phyloP scores from a whole-genome alignment of 257 asterid species.

The Gentiana macrophylla region DNA sequence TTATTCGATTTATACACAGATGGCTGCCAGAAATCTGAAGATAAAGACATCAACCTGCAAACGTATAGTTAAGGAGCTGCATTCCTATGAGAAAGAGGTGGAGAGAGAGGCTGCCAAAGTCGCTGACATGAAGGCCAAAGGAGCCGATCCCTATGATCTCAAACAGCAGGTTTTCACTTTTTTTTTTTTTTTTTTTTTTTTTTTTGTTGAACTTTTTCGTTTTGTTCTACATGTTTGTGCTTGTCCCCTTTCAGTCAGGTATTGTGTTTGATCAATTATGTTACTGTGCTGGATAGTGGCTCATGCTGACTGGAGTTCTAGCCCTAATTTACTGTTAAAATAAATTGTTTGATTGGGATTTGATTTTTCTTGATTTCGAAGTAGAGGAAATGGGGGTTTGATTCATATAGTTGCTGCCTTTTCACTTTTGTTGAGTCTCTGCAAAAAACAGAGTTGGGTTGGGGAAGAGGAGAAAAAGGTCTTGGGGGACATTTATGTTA shows the following conservation, averaged over 20 bases:
- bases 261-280: no score
- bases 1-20: no score
- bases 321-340: no score
- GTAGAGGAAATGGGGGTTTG: not conserved
- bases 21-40: constrained; percentile 63
- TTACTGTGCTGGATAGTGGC: no score
- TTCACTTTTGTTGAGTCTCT: not conserved
- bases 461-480: no score
- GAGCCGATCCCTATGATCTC: constrained; percentile 80
- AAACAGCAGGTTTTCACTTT: constrained; percentile 61
- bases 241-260: no score
- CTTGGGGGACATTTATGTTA: not conserved
- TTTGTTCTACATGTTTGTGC: no score
- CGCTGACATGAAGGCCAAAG: constrained; percentile 71
- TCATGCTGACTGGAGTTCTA: no score
- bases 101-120: constrained; percentile 77
- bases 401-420: not conserved
- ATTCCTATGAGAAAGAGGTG: constrained; percentile 80
- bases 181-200: not conserved
- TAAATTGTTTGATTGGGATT: no score
- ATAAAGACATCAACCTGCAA: constrained; percentile 81
- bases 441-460: no score
- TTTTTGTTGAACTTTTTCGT: not conserved
- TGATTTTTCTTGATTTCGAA: not conserved
- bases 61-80: constrained; percentile 70